Percentiles rank a stretch among this genome's conserved stretches.
These are phyloP conservation scores for Penicillium verrucosum DNA, from an alignment of 2,329 filamentous ascomycete species.

Conservation along the genomic window DNA sequence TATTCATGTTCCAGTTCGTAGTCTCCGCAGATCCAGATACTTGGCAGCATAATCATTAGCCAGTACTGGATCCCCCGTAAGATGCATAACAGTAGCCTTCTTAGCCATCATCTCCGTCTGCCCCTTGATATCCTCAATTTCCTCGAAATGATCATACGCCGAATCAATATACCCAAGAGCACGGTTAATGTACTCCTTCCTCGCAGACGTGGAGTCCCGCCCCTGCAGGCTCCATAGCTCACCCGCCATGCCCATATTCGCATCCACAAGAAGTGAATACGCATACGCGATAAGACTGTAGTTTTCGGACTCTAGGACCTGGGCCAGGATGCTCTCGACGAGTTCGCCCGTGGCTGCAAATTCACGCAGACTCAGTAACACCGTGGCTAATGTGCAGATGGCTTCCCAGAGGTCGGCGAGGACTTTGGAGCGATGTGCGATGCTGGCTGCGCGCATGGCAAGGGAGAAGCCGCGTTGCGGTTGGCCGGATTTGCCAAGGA, in stretches of 20 bases:
- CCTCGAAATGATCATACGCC: slow-evolving; percentile 62
- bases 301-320: slow-evolving; percentile 69
- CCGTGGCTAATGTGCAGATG: slow-evolving; percentile 62
- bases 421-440: slow-evolving; percentile 67
- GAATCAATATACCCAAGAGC: slow-evolving; percentile 61
- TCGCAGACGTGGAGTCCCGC: slow-evolving; percentile 31
- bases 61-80: slow-evolving; percentile 61
- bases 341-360: slow-evolving; percentile 65
- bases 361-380: slow-evolving; percentile 68
- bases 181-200: slow-evolving; percentile 56
- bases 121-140: slow-evolving; percentile 64
- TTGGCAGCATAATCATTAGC: slow-evolving; percentile 66
- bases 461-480: slow-evolving; percentile 74
- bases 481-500: slow-evolving; percentile 66
- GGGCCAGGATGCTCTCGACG: slow-evolving; percentile 67
- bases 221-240: slow-evolving; percentile 33
- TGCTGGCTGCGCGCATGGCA: slow-evolving; percentile 69
- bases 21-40: slow-evolving; percentile 58
- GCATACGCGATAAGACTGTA: slow-evolving; percentile 61
- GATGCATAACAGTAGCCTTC: slow-evolving; percentile 72
- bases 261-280: slow-evolving; percentile 70
- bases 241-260: slow-evolving; percentile 72
- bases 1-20: slow-evolving; percentile 22
- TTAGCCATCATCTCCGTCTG: slow-evolving; percentile 79
- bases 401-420: slow-evolving; percentile 71